Evolutionary conservation across 164 flowering plant genomes (phyloP).

Genomic region (Buxus sempervirens): DNA sequence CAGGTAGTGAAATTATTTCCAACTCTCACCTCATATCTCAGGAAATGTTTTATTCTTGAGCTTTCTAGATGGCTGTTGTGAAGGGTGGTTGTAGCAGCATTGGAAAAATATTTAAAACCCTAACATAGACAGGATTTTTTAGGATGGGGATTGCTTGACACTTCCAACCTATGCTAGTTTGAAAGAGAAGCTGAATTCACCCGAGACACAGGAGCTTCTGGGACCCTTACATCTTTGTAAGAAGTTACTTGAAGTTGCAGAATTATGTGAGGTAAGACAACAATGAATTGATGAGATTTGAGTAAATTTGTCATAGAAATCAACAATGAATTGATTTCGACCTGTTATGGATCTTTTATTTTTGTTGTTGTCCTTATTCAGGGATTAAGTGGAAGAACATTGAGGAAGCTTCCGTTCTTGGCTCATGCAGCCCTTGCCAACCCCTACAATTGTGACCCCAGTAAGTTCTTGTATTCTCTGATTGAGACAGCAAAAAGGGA

Average conservation of each 20-base stretch:
- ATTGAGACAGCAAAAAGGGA: constrained; percentile 68
- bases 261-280: constrained; percentile 69
- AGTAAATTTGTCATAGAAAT: not conserved
- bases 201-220: constrained; percentile 26
- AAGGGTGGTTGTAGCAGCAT: not conserved
- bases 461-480: constrained; percentile 59
- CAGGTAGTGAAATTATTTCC: constrained; percentile 31
- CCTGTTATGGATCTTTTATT: not conserved
- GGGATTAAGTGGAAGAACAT: constrained; percentile 93
- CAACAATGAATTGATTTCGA: not conserved
- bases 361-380: constrained; percentile 21
- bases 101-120: not conserved
- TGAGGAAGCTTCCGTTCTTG: constrained; percentile 95
- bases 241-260: constrained; percentile 72
- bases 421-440: constrained; percentile 73
- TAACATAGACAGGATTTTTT: not conserved
- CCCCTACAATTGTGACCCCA: constrained; percentile 47
- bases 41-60: not conserved
- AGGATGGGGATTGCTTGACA: constrained; percentile 30
- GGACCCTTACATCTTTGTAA: constrained; percentile 31
- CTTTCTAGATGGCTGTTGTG: not conserved
- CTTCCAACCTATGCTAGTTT: constrained; percentile 56
- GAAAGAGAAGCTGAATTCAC: constrained; percentile 44
- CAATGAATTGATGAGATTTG: not conserved
- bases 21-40: not conserved